Evolutionary conservation across 2,329 filamentous ascomycete genomes (phyloP).

Genomic region (Sporothrix sp.): DNA sequence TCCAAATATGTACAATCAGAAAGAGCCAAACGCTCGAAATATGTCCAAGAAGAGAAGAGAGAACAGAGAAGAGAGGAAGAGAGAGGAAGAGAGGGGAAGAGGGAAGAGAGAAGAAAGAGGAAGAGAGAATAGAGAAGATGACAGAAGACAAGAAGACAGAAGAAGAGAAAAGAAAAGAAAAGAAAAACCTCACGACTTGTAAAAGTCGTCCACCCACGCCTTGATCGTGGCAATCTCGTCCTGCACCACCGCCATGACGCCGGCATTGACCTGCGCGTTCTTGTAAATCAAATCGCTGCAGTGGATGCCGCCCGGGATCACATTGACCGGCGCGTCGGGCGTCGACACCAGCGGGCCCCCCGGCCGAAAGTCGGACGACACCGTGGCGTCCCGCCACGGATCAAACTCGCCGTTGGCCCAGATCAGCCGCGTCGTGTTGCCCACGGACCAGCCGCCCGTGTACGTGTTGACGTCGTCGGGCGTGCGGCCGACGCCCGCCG

Average conservation of each 20-base stretch:
- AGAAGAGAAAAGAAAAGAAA: background rate
- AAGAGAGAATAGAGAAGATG: background rate
- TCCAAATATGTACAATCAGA: background rate
- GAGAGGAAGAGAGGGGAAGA: background rate
- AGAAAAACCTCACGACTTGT: constrained; percentile 12
- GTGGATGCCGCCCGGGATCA: constrained; percentile 30
- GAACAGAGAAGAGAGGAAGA: background rate
- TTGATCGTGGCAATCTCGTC: constrained; percentile 41
- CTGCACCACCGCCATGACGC: constrained; percentile 39
- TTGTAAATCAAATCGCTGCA: constrained; percentile 31
- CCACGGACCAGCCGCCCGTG: constrained; percentile 33
- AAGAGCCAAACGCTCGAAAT: too few relatives aligned
- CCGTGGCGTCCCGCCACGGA: constrained; percentile 32
- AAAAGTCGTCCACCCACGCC: constrained; percentile 45
- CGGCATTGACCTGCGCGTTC: constrained; percentile 43
- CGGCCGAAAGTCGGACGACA: constrained; percentile 29
- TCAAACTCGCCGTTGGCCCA: constrained; percentile 33
- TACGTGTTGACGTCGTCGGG: constrained; percentile 28
- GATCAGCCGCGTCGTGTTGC: constrained; percentile 30
- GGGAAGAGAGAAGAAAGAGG: background rate
- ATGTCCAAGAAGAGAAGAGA: constrained; percentile 2
- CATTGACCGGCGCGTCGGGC: constrained; percentile 25
- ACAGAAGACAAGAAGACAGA: background rate
- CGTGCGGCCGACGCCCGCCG: constrained; percentile 22
- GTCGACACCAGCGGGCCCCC: constrained; percentile 29